phyloP scores from a whole-genome alignment of 768 basidiomycete genomes.

The Neoboletus brunneissimus region DNA sequence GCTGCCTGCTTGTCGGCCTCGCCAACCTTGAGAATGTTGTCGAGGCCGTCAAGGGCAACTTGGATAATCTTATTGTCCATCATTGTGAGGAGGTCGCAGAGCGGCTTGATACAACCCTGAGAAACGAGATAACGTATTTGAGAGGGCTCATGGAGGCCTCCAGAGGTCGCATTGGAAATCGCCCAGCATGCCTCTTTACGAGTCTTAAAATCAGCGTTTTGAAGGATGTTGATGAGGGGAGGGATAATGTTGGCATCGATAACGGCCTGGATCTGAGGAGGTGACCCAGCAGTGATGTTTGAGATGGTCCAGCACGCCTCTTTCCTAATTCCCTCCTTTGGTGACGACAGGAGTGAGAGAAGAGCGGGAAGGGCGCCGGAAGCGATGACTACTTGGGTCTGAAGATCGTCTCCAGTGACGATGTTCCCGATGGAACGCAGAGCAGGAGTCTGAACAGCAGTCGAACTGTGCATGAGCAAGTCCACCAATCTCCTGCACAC shows the following conservation, averaged over 20 bases:
- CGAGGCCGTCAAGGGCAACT: constrained; percentile 95
- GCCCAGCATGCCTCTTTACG: constrained; percentile 99
- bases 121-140: constrained; percentile 98
- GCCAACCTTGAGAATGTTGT: constrained; percentile 97
- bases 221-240: constrained; percentile 96
- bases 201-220: constrained; percentile 98
- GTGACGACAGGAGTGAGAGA: constrained; percentile 87
- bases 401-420: constrained; percentile 97
- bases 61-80: constrained; percentile 99
- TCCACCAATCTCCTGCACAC: constrained; percentile 98
- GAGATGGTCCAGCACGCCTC: constrained; percentile 99
- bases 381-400: constrained; percentile 98
- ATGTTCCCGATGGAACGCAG: constrained; percentile 99
- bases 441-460: constrained; percentile 97
- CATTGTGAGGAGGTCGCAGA: constrained; percentile 93
- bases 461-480: constrained; percentile 89
- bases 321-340: constrained; percentile 98
- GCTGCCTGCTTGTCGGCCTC: constrained; percentile 87
- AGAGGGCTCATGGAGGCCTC: constrained; percentile 91
- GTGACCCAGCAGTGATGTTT: constrained; percentile 96
- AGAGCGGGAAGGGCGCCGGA: constrained; percentile 96
- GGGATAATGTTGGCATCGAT: constrained; percentile 98
- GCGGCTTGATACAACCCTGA: constrained; percentile 97
- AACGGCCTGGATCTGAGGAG: constrained; percentile 94
- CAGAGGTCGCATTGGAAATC: constrained; percentile 97